Evolutionary conservation across 2,329 filamentous ascomycete genomes (phyloP).

Genomic region (Alternaria atra): DNA sequence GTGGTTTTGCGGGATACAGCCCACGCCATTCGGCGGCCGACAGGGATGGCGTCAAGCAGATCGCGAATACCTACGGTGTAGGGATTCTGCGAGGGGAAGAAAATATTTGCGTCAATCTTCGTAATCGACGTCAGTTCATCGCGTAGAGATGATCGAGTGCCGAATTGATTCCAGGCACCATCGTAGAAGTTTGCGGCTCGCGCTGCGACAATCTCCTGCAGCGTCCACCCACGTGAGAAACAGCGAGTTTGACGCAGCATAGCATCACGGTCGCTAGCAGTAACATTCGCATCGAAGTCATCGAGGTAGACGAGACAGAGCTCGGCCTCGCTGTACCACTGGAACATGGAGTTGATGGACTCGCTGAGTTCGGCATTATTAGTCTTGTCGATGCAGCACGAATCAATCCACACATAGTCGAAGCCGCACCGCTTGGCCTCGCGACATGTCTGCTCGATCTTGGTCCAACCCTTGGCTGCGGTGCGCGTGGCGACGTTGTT

Average conservation of each 20-base stretch:
- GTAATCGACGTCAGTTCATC: neutral
- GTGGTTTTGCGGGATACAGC: conserved; percentile 14
- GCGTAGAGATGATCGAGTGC: neutral
- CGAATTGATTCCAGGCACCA: neutral
- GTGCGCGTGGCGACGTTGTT: neutral
- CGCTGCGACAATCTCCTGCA: neutral
- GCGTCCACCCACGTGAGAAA: neutral
- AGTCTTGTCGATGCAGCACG: neutral
- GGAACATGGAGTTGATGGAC: neutral
- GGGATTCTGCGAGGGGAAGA: neutral
- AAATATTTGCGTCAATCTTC: neutral
- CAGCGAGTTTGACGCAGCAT: neutral
- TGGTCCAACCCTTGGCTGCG: neutral
- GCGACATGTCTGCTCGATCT: neutral
- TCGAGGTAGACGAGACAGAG: neutral
- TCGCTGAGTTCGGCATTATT: neutral
- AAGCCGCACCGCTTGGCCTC: neutral
- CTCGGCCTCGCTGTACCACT: neutral
- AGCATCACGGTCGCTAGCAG: neutral
- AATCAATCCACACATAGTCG: neutral
- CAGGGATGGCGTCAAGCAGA: neutral
- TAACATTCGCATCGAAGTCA: neutral
- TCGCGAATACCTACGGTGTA: neutral
- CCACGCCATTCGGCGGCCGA: conserved; percentile 10
- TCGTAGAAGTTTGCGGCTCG: neutral